phyloP scores from a whole-genome alignment of 306 rosid genomes.

The Comarum palustre region DNA sequence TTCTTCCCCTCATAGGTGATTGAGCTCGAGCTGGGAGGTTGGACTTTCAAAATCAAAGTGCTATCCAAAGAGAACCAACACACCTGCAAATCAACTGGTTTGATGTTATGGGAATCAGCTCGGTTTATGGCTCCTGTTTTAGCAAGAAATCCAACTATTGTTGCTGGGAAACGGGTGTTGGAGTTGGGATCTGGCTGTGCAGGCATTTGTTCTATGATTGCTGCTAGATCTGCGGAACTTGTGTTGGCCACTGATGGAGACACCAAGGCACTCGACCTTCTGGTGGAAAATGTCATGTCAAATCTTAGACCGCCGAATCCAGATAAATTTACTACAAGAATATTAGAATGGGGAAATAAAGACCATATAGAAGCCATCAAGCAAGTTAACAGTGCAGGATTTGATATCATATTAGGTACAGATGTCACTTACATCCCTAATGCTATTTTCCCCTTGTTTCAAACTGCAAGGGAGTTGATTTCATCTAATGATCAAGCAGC shows the following conservation, averaged over 20 bases:
- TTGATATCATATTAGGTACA: constrained; percentile 77
- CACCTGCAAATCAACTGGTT: constrained; percentile 86
- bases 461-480: constrained; percentile 67
- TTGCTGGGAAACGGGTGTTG: constrained; percentile 69
- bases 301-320: constrained; percentile 48
- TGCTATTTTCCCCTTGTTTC: constrained; percentile 75
- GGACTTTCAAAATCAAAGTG: constrained; percentile 58
- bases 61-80: constrained; percentile 79
- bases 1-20: constrained; percentile 31
- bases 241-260: constrained; percentile 90
- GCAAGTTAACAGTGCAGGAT: constrained; percentile 47
- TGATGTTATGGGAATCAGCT: constrained; percentile 96
- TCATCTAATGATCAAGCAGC: constrained; percentile 38
- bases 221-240: constrained; percentile 50
- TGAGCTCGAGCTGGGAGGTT: constrained; percentile 51
- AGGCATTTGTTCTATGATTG: constrained; percentile 85
- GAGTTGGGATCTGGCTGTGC: constrained; percentile 89
- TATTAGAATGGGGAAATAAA: constrained; percentile 69
- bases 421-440: constrained; percentile 79
- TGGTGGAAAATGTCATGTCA: constrained; percentile 52
- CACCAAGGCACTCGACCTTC: constrained; percentile 55
- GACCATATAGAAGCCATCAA: constrained; percentile 62
- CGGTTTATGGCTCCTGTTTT: constrained; percentile 78
- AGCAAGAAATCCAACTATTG: constrained; percentile 64
- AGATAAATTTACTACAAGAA: constrained; percentile 44